Percentiles rank a stretch among this genome's conserved stretches.
Conservation (phyloP, 495 filamentous ascomycete species). For the Astrothelium macrocarpum region DNA sequence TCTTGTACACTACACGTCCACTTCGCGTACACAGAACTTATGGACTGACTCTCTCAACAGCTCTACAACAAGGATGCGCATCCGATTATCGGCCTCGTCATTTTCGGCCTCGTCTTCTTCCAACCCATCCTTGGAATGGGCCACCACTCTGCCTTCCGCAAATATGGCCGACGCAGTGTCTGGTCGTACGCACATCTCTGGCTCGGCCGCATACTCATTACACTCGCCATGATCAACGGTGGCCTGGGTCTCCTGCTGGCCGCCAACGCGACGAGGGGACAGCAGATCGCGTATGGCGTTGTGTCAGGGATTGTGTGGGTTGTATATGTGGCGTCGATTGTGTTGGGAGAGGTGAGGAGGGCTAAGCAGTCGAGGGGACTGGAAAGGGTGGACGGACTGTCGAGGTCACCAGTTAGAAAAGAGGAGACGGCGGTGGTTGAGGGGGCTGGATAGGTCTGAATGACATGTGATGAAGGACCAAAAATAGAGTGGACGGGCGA, state of each 20-base stretch:
- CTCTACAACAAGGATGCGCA: too few relatives aligned
- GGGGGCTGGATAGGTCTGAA: background rate
- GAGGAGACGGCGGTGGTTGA: background rate
- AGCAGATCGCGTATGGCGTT: slow-evolving; percentile 17
- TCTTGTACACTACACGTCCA: background rate
- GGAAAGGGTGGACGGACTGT: too few relatives aligned
- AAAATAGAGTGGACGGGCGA: background rate
- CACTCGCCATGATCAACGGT: slow-evolving; percentile 34
- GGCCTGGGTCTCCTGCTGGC: slow-evolving; percentile 32
- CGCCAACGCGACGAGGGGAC: slow-evolving; percentile 6
- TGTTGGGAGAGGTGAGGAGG: slow-evolving; percentile 23
- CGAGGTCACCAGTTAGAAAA: background rate
- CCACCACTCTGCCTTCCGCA: slow-evolving; percentile 33
- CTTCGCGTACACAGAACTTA: background rate
- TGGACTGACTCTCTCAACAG: too few relatives aligned
- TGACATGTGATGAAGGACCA: background rate
- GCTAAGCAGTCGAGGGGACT: too few relatives aligned
- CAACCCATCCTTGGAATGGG: slow-evolving; percentile 31
- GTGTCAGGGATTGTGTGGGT: slow-evolving; percentile 17
- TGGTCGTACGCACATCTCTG: slow-evolving; percentile 34
- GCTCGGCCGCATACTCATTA: slow-evolving; percentile 30
- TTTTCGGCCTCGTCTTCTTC: slow-evolving; percentile 30
- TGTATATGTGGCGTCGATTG: slow-evolving; percentile 17
- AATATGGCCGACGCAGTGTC: slow-evolving; percentile 25
- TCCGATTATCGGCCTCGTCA: slow-evolving; percentile 31